A percentile compares a stretch with the other conserved stretches of the same genome.
These are phyloP conservation scores for Podila minutissima DNA, from an alignment of 192 early-diverging fungal genomes.

Conservation along the genomic window DNA sequence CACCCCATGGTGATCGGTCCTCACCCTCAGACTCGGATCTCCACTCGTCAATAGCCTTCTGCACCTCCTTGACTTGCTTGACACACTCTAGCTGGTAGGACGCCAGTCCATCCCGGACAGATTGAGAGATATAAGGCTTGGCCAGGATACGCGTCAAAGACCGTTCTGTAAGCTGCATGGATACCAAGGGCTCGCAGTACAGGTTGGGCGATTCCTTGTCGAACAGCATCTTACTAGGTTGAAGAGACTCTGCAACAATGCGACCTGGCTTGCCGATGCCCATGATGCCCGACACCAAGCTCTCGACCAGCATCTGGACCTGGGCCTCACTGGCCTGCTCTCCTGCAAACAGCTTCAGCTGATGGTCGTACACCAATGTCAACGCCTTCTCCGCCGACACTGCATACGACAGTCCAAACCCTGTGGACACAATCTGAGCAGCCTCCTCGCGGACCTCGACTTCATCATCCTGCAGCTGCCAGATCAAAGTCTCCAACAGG, in stretches of 20 bases:
- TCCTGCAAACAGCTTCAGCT: slow-evolving; percentile 38
- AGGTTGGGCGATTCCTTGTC: slow-evolving; percentile 81
- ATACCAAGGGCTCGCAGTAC: slow-evolving; percentile 75
- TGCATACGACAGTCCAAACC: slow-evolving; percentile 63
- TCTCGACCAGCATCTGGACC: slow-evolving; percentile 17
- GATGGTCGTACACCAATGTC: slow-evolving; percentile 55
- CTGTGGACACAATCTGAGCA: slow-evolving; percentile 67
- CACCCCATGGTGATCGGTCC: slow-evolving; percentile 44
- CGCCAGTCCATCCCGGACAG: neutral
- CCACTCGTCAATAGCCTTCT: slow-evolving; percentile 27
- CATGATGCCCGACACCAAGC: slow-evolving; percentile 25
- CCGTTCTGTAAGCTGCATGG: slow-evolving; percentile 34
- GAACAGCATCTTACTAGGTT: slow-evolving; percentile 74
- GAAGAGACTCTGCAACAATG: slow-evolving; percentile 36
- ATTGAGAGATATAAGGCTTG: neutral
- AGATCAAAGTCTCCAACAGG: slow-evolving; percentile 58
- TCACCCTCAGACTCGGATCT: neutral
- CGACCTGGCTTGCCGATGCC: slow-evolving; percentile 37
- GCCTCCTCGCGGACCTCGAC: slow-evolving; percentile 75
- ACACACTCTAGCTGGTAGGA: slow-evolving; percentile 14
- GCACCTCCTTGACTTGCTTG: slow-evolving; percentile 6
- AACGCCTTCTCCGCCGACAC: slow-evolving; percentile 65
- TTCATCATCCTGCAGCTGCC: slow-evolving; percentile 83
- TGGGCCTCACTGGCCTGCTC: slow-evolving; percentile 28
- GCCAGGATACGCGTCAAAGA: slow-evolving; percentile 14